A percentile compares a stretch with the other conserved stretches of the same genome.
Evolutionary conservation across 139 green algal genomes (phyloP).

Genomic region (Micromonas pusilla): DNA sequence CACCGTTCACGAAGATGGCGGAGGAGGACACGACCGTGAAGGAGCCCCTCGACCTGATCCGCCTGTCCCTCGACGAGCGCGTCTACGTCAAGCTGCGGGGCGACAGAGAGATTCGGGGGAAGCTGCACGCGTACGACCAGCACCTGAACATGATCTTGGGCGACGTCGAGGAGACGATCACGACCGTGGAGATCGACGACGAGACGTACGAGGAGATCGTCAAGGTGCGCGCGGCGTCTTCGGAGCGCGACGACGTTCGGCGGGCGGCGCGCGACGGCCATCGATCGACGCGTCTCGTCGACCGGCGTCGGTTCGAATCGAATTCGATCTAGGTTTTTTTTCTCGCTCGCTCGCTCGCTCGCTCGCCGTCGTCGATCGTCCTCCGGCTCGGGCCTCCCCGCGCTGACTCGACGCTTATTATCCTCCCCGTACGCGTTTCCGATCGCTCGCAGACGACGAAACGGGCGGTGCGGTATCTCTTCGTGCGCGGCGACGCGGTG

Average conservation of each 20-base stretch:
- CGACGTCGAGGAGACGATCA: conserved; percentile 95
- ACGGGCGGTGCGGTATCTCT: conserved; percentile 80
- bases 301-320: too few relatives aligned
- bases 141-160: conserved; percentile 99
- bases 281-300: too few relatives aligned
- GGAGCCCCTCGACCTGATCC: conserved; percentile 93
- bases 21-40: conserved; percentile 65
- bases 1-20: too few relatives aligned
- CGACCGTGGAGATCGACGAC: conserved; percentile 90
- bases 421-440: background rate
- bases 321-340: too few relatives aligned
- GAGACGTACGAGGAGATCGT: conserved; percentile 99
- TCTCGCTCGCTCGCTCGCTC: too few relatives aligned
- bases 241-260: too few relatives aligned
- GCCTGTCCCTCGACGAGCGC: conserved; percentile 82
- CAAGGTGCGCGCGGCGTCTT: conserved; percentile 53
- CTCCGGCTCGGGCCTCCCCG: background rate
- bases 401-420: background rate
- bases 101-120: conserved; percentile 85
- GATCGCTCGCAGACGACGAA: conserved; percentile 74
- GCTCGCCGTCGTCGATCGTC: background rate
- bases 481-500: conserved; percentile 89
- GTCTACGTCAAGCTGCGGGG: conserved; percentile 93
- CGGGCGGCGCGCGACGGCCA: too few relatives aligned
- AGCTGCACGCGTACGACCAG: conserved; percentile 97